Percentiles rank a stretch among this genome's conserved stretches.
phyloP scores from a whole-genome alignment of 495 filamentous ascomycete species.

The Tuber aestivum region DNA sequence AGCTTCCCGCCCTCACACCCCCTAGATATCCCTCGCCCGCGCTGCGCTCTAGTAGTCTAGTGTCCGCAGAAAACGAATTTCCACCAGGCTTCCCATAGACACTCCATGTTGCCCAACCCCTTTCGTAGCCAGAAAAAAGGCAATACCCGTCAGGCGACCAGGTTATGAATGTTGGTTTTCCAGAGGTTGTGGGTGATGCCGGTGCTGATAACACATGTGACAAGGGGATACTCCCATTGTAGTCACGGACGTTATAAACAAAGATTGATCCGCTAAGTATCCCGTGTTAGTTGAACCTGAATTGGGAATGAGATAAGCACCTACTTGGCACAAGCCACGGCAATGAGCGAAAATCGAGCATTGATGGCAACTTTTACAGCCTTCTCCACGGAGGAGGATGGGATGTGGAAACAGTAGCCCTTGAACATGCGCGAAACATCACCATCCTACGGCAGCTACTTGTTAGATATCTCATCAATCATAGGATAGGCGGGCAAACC shows the following conservation, averaged over 20 bases:
- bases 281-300: neutral
- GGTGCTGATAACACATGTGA: conserved; percentile 70
- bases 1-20: conserved; percentile 67
- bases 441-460: conserved; percentile 38
- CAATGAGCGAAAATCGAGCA: conserved; percentile 86
- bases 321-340: conserved; percentile 68
- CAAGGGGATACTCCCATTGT: conserved; percentile 84
- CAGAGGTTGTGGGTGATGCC: conserved; percentile 58
- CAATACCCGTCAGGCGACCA: conserved; percentile 98
- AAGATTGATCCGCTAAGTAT: conserved; percentile 58
- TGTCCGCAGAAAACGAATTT: conserved; percentile 70
- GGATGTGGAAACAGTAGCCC: conserved; percentile 83
- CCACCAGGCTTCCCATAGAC: conserved; percentile 87
- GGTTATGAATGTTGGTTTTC: conserved; percentile 63
- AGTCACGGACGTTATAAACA: conserved; percentile 87
- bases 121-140: conserved; percentile 86
- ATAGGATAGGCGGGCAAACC: conserved; percentile 12
- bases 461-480: conserved; percentile 42
- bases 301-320: neutral
- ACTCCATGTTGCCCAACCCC: conserved; percentile 93
- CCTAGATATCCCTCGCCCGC: conserved; percentile 68
- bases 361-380: conserved; percentile 78
- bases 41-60: conserved; percentile 57
- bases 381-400: conserved; percentile 53
- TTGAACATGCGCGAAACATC: conserved; percentile 57